Evolutionary conservation across 345 rosid species (phyloP), one percentile per base, ranked within the genome.

Genomic region (Populus deltoides): DNA sequence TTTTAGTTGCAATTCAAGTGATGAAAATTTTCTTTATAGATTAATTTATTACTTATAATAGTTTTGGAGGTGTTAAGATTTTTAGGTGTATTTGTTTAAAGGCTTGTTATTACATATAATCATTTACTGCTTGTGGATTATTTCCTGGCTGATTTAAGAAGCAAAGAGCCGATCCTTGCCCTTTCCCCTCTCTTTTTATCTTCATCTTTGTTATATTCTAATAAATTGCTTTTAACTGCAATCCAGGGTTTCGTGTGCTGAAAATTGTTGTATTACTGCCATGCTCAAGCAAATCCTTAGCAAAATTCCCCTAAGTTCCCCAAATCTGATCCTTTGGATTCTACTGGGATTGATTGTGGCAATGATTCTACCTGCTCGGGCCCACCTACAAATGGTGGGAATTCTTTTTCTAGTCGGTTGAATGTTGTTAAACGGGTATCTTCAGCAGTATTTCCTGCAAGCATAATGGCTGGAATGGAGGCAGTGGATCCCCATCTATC

Each of bases 281-380:
- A 92, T 92, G 97, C 87, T 92, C 63, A 90, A 90, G 86, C 97
- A 92, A 85, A 87, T 92, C 71, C 84, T 92, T n/a, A 89, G 92
- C 82, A 92, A 89, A 83, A 88, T 92, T 74, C 97, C 94, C 10
- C 81, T 77, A 92, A 92, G 74, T 85, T 90, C 31, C 80, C 82
- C 6, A 90, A 88, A 76, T 72, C 86, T 41, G 92, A 87, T 22
- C 29, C 84, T 15, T 66, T 80, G 38, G 91, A 92, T 80, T 75
- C 89, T 31, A 66, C 77, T 53, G 89, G 84, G 74, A 66, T 69
- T 66, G 92, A 85, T 78, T 83, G 88, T 73, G 81, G 82, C 66
- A 85, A 71, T 82, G 82, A 80, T 73, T 59, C 70, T 78, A 75
- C 84, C 24, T 82, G 85, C 72, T 81, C 78, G 18, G 78, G 88